These are phyloP conservation scores for Penicillium manginii DNA, from an alignment of 495 filamentous ascomycete genomes.

Conservation along the genomic window DNA sequence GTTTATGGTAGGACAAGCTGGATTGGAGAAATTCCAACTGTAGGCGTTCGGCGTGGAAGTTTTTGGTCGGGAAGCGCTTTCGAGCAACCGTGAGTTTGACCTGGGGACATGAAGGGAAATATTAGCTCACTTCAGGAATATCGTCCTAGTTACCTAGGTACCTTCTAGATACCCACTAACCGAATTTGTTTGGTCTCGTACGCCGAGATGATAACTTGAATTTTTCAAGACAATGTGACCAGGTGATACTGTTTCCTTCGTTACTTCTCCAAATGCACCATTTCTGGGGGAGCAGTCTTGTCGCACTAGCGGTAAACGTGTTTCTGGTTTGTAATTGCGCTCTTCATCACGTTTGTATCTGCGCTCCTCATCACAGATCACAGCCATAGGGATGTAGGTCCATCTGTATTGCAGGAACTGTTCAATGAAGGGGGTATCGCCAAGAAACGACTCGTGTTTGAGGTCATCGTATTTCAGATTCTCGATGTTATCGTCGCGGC, in stretches of 20 bases:
- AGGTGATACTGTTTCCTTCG: background rate
- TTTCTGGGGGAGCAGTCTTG: background rate
- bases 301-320: background rate
- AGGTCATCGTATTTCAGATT: slow-evolving; percentile 1
- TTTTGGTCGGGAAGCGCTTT: background rate
- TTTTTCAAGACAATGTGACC: background rate
- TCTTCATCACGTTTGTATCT: background rate
- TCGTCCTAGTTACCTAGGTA: too few relatives aligned
- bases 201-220: background rate
- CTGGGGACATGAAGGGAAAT: background rate
- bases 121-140: background rate
- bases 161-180: too few relatives aligned
- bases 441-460: slow-evolving; percentile 1
- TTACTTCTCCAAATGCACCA: background rate
- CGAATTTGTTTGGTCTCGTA: background rate
- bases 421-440: background rate
- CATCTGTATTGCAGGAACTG: background rate
- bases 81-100: background rate
- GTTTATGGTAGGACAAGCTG: slow-evolving; percentile 6
- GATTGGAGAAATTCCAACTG: background rate
- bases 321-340: too few relatives aligned
- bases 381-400: background rate
- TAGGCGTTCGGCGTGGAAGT: background rate
- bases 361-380: background rate
- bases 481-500: slow-evolving; percentile 1